phyloP scores from a whole-genome alignment of 805 yeast species.

The Yarrowia sp. region DNA sequence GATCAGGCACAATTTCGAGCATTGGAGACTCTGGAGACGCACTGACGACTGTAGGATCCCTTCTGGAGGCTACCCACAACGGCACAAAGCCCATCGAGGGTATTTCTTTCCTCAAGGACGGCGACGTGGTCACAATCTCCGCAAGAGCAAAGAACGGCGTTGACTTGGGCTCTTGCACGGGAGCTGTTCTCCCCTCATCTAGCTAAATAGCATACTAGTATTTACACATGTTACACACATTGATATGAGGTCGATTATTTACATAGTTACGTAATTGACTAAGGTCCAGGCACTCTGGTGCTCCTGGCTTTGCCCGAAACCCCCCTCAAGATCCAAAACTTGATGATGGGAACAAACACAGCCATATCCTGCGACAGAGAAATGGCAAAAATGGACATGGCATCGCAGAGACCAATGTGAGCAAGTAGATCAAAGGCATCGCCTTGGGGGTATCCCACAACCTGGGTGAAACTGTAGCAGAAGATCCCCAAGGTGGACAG shows the following conservation, averaged over 20 bases:
- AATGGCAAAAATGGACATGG: conserved; percentile 28
- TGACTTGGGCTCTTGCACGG: not conserved
- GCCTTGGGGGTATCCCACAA: conserved; percentile 24
- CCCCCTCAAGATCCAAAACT: conserved; percentile 5
- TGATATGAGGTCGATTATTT: no score
- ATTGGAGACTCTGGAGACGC: conserved; percentile 25
- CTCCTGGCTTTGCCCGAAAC: not conserved
- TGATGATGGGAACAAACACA: conserved; percentile 20
- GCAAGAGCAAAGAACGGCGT: conserved; percentile 4
- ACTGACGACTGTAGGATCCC: conserved; percentile 30
- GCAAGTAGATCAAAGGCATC: conserved; percentile 30
- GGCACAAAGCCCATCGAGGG: conserved; percentile 28
- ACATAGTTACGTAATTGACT: not conserved
- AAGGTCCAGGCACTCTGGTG: no score
- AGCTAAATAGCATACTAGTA: not conserved
- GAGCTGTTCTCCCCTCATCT: not conserved
- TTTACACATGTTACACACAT: no score
- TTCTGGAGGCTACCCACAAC: conserved; percentile 31
- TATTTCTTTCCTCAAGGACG: not conserved
- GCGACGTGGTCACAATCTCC: conserved; percentile 10
- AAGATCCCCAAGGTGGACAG: conserved; percentile 16
- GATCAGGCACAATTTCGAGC: conserved; percentile 35
- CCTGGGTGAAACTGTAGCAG: conserved; percentile 27
- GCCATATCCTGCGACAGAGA: conserved; percentile 30
- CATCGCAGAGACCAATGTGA: conserved; percentile 30